phyloP scores from a whole-genome alignment of 805 yeast genomes.

The Isabelozyma gotoi region DNA sequence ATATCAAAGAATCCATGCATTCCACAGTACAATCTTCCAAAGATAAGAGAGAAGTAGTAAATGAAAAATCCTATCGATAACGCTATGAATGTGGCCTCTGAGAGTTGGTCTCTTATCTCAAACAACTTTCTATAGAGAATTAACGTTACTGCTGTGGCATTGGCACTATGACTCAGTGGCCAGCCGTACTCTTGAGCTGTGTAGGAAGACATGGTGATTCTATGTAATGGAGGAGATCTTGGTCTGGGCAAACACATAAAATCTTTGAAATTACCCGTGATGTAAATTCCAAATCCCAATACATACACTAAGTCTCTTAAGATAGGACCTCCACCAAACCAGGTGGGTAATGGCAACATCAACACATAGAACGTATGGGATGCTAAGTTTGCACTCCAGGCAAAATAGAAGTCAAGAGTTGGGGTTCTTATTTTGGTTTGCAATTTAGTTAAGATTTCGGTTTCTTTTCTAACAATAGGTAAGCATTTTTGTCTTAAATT shows the following conservation, averaged over 20 bases:
- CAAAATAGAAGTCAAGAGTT: constrained; percentile 69
- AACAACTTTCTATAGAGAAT: constrained; percentile 25
- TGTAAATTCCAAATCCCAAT: constrained; percentile 67
- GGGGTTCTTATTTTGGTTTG: constrained; percentile 55
- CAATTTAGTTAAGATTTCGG: constrained; percentile 52
- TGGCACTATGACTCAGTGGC: constrained; percentile 93
- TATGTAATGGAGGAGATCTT: constrained; percentile 81
- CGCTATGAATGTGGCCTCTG: constrained; percentile 12
- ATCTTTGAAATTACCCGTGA: constrained; percentile 79
- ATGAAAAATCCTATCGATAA: constrained; percentile 23
- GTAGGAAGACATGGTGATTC: constrained; percentile 88
- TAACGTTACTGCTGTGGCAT: constrained; percentile 80
- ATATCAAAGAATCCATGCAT: constrained; percentile 95
- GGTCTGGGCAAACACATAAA: constrained; percentile 91
- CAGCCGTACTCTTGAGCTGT: constrained; percentile 94
- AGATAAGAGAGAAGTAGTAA: constrained; percentile 64
- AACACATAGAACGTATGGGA: constrained; percentile 92
- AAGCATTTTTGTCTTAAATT: constrained; percentile 51
- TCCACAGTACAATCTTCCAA: constrained; percentile 91
- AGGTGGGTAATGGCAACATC: constrained; percentile 79
- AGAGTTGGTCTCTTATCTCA: constrained; percentile 6
- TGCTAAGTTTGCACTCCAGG: constrained; percentile 86
- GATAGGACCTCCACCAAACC: constrained; percentile 66
- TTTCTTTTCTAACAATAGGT: constrained; percentile 63
- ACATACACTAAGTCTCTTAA: constrained; percentile 62